Percentiles rank a stretch among this genome's conserved stretches.
These are phyloP conservation scores for Eucalyptus cladocalyx DNA, from an alignment of 345 rosid species.

Conservation along the genomic window DNA sequence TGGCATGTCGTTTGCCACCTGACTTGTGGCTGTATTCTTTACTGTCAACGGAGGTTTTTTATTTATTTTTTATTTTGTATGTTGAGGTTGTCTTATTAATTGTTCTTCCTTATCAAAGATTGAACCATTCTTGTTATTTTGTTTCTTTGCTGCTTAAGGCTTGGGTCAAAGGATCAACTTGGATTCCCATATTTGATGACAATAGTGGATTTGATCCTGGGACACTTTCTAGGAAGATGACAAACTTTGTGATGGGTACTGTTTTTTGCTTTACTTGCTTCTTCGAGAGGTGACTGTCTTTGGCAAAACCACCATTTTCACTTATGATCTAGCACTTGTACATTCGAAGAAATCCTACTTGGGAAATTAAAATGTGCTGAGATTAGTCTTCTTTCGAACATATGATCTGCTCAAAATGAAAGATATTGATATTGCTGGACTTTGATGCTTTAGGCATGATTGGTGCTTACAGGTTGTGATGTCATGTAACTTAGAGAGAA, in stretches of 20 bases:
- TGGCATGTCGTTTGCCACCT: background rate
- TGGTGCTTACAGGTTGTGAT: background rate
- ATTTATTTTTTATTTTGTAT: background rate
- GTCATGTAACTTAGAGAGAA: background rate
- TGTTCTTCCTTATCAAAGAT: background rate
- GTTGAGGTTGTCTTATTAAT: background rate
- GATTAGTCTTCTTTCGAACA: background rate
- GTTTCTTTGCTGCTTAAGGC: constrained; percentile 33
- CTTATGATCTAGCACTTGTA: background rate
- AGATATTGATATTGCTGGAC: background rate
- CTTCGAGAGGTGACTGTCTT: background rate
- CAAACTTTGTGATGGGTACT: constrained; percentile 77
- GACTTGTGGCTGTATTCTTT: background rate
- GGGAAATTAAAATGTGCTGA: background rate
- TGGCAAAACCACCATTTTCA: background rate
- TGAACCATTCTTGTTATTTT: background rate
- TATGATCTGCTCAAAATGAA: background rate
- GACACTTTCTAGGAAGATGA: constrained; percentile 50
- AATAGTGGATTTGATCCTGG: constrained; percentile 48
- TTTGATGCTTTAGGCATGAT: background rate
- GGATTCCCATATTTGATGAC: constrained; percentile 80
- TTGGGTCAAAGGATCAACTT: constrained; percentile 77
- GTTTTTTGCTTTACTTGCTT: background rate
- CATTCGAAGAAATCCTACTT: background rate
- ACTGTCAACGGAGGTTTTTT: background rate